These are phyloP conservation scores for Aplosporella prunicola DNA, from an alignment of 2,329 filamentous ascomycete genomes.

Conservation along the genomic window DNA sequence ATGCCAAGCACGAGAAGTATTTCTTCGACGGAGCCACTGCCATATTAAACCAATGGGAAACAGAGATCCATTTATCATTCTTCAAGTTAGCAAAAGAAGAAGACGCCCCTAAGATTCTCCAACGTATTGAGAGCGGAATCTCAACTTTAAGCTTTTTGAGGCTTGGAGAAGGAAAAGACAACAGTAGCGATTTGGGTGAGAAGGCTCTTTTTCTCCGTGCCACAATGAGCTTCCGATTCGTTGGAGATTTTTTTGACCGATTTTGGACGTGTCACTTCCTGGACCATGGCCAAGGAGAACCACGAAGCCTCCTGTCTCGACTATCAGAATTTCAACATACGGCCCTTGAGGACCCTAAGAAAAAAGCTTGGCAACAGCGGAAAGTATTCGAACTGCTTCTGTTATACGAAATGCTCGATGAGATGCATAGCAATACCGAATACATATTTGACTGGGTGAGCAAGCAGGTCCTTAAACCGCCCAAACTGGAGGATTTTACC, in stretches of 20 bases:
- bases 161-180: too few relatives aligned
- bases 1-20: background rate
- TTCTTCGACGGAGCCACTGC: background rate
- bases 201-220: too few relatives aligned
- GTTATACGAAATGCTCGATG: slow-evolving; percentile 15
- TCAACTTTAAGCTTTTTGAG: too few relatives aligned
- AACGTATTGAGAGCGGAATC: slow-evolving; percentile 11
- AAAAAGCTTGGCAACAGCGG: slow-evolving; percentile 17
- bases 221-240: slow-evolving; percentile 19
- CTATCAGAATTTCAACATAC: too few relatives aligned
- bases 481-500: background rate
- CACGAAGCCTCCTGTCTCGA: too few relatives aligned
- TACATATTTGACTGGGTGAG: background rate
- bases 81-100: background rate
- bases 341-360: background rate
- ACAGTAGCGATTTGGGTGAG: too few relatives aligned
- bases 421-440: slow-evolving; percentile 1
- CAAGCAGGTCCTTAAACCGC: background rate
- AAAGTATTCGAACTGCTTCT: slow-evolving; percentile 22
- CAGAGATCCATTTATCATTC: background rate
- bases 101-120: background rate
- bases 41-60: background rate
- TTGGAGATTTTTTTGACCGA: slow-evolving; percentile 25
- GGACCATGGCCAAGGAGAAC: background rate
- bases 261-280: slow-evolving; percentile 25